Evolutionary conservation across 23 red algal genomes (phyloP).

Genomic region (Cyanidiococcus yangmingshanensis): DNA sequence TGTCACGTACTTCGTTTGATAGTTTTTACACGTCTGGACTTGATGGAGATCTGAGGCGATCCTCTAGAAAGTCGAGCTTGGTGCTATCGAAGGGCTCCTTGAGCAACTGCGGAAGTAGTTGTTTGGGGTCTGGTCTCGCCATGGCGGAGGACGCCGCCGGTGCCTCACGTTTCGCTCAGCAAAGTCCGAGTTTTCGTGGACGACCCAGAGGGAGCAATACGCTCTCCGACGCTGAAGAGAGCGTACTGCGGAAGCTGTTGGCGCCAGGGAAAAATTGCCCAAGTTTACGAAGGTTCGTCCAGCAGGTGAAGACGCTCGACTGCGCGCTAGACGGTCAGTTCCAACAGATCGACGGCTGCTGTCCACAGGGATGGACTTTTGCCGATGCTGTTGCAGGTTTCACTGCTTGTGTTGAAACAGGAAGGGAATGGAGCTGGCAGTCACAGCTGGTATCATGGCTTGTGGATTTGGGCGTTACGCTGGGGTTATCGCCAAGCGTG

Average conservation of each 20-base stretch:
- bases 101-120: not conserved
- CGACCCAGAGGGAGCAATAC: too few relatives aligned
- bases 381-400: not conserved
- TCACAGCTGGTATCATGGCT: not conserved
- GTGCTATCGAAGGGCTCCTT: too few relatives aligned
- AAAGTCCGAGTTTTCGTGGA: too few relatives aligned
- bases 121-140: not conserved
- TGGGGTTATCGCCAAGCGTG: not conserved
- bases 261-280: too few relatives aligned
- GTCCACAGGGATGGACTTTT: not conserved
- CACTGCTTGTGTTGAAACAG: not conserved
- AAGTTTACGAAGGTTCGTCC: not conserved
- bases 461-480: not conserved
- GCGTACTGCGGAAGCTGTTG: too few relatives aligned
- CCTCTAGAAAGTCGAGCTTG: too few relatives aligned
- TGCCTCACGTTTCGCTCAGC: too few relatives aligned
- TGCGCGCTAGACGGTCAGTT: not conserved
- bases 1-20: too few relatives aligned
- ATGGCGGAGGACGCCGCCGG: not conserved
- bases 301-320: not conserved
- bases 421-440: not conserved
- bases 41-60: too few relatives aligned
- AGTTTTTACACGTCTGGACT: too few relatives aligned
- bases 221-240: too few relatives aligned
- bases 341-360: not conserved